Evolutionary conservation across 352 stramenopile genomes (phyloP), one percentile per base, ranked within the genome.

Genomic region (Phytopythium helicoides): DNA sequence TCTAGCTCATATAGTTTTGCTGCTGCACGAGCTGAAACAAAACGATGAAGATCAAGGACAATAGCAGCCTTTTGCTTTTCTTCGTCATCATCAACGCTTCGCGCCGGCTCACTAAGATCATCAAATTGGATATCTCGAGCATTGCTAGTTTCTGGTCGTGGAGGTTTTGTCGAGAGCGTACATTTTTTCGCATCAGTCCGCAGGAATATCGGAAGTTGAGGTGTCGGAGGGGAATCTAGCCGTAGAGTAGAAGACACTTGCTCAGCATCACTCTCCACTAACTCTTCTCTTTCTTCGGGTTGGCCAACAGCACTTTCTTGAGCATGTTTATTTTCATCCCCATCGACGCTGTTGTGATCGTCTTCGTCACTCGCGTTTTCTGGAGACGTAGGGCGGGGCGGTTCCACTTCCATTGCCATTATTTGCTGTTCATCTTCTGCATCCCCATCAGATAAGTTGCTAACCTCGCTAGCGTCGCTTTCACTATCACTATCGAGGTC

Each of bases 371-470:
- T 35, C 26, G 36, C 28, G 19, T 54, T 10, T 46, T 51, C 41
- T 3, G n/a, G 21, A 11, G 23, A 16, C 16, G 39, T 44, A 4
- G 26, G 22, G 0, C 36, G 12, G 19, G 33, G 33, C 31, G 46
- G 53, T 25, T 60, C 31, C 8, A 87, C 63, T 16, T 62, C 46
- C 25, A 89, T 64, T 14, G 66, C 68, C 46, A 83, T 62, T 38
- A 86, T 89, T 16, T 67, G 62, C 12, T 69, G 62, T 51, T 89
- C 78, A 19, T 85, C 68, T 0, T 60, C 71, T 7, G 77, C 74
- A 34, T 89, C 76, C 22, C 60, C 76, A 28, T 87, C 76, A 0
- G 76, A 89, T 45, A 75, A 85, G 44, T 89, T 87, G 40, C 76
- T 87, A 31, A 88, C 77, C 1, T 92, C 81, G 25, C 76, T 89